phyloP scores from a whole-genome alignment of 140 eudicot species.

The Cichorium intybus region DNA sequence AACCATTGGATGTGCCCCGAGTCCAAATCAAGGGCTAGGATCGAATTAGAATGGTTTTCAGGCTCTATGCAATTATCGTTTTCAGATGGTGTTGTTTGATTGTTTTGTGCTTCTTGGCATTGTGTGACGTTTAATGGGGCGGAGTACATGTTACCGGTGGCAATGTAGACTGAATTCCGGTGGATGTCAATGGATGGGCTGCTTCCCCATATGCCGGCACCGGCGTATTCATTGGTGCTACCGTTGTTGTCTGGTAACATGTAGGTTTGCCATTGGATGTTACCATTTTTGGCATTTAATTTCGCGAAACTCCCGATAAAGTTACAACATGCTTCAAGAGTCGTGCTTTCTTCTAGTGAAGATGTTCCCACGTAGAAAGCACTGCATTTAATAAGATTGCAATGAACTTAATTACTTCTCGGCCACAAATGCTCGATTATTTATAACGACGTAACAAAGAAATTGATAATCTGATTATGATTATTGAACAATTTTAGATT shows the following conservation, averaged over 20 bases:
- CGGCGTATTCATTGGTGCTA: constrained; percentile 25
- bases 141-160: constrained; percentile 57
- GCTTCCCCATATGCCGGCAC: constrained; percentile 48
- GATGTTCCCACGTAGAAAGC: constrained; percentile 63
- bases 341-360: constrained; percentile 44
- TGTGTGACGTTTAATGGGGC: constrained; percentile 46
- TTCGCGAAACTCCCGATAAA: constrained; percentile 68
- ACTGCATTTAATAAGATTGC: constrained; percentile 21
- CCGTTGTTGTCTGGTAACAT: constrained; percentile 63
- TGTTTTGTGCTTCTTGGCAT: constrained; percentile 47
- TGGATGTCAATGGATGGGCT: constrained; percentile 52
- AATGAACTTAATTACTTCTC: not conserved
- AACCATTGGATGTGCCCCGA: constrained; percentile 40
- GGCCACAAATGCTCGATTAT: not conserved
- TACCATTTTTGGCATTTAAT: constrained; percentile 49
- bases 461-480: too few species aligned
- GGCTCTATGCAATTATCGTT: constrained; percentile 41
- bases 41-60: constrained; percentile 38
- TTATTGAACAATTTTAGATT: too few species aligned
- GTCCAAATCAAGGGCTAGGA: constrained; percentile 41
- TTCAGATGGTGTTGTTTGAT: constrained; percentile 41
- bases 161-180: constrained; percentile 45
- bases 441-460: too few species aligned
- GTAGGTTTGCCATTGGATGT: constrained; percentile 59
- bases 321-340: constrained; percentile 51